Base-by-base conservation (phyloP, 1,139 yeast genomes). In the Debaryomycetaceae sp. region DNA sequence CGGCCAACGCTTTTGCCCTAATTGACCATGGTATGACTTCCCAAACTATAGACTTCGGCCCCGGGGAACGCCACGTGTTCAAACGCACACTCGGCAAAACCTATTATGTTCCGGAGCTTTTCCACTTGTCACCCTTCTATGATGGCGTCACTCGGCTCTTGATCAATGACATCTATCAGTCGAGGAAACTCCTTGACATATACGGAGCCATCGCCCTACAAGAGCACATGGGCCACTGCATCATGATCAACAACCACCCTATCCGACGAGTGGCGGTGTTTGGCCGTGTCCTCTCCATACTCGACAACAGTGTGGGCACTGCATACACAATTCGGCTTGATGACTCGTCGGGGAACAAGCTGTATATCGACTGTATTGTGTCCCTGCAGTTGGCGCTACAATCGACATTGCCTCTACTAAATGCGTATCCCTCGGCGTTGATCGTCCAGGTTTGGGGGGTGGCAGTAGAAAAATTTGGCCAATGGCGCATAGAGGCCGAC, bases 161-260 rank as follows among this genome's bases (percentile, higher is more conserved):
- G 14, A 48, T 54, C 2, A 18, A 32, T 4, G 70, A 64, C 35
- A 33, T 64, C 4, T 23, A 41, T 7, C 22, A 39, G 6, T 36
- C 55, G 13, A 35, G 33, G 3, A 37, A 39, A 10, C 35, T 56
- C 2, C 23, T 39, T 3, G 40, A 40, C 0, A 35, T 60, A 0
- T 64, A 62, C 33, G 57, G 53, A 1, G 28, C 34, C 8, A 29
- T 32, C 4, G 61, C 49, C 1, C 26, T 34, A 9, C 23, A 27
- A 4, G 37, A 45, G 0, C 27, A 35, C 4, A 28, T 15, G 2
- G 31, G 46, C 1, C 39, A 41, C 10, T 44, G 51, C 2, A 28
- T 53, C 1, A 27, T 64, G 40, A 36, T 57, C 7, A 44, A 46
- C 3, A 67, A 67, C 36, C 60, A 65, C 43, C 74, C 74, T 0